A percentile compares a stretch with the other conserved stretches of the same genome.
Evolutionary conservation across 345 rosid genomes (phyloP).

Genomic region (Linum tenue): DNA sequence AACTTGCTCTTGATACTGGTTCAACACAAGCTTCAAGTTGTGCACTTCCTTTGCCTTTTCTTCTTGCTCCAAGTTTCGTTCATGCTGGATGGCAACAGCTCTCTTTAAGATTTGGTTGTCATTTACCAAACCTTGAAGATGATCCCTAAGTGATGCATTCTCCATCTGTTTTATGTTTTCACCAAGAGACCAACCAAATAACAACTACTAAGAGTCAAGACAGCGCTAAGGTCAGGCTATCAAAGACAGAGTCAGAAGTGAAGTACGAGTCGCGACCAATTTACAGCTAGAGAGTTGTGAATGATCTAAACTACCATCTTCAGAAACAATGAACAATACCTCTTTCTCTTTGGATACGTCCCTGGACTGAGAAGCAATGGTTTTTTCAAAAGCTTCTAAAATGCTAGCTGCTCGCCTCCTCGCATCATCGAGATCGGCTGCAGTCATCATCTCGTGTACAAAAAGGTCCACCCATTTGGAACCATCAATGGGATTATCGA

Average conservation of each 20-base stretch:
- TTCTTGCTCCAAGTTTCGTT: constrained; percentile 37
- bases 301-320: background rate
- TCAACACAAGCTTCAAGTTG: constrained; percentile 27
- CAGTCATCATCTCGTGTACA: constrained; percentile 37
- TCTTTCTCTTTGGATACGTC: constrained; percentile 30
- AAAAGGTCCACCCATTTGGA: constrained; percentile 44
- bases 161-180: constrained; percentile 26
- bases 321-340: background rate
- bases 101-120: constrained; percentile 45
- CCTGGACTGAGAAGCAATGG: constrained; percentile 20
- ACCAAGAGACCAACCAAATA: background rate
- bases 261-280: background rate
- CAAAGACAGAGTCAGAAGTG: background rate
- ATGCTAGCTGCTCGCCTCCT: constrained; percentile 30
- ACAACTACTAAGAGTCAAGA: background rate
- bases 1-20: constrained; percentile 43
- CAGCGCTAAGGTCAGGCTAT: too few relatives aligned
- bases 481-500: constrained; percentile 17
- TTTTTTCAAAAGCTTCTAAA: constrained; percentile 36
- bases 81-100: constrained; percentile 38
- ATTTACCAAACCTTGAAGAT: constrained; percentile 31
- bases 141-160: constrained; percentile 29
- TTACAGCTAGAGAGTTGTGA: background rate
- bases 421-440: constrained; percentile 32
- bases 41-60: constrained; percentile 34